Percentiles rank a stretch among this genome's conserved stretches.
Evolutionary conservation across 805 yeast genomes (phyloP).

Genomic region (Naumovozyma dairenensis): DNA sequence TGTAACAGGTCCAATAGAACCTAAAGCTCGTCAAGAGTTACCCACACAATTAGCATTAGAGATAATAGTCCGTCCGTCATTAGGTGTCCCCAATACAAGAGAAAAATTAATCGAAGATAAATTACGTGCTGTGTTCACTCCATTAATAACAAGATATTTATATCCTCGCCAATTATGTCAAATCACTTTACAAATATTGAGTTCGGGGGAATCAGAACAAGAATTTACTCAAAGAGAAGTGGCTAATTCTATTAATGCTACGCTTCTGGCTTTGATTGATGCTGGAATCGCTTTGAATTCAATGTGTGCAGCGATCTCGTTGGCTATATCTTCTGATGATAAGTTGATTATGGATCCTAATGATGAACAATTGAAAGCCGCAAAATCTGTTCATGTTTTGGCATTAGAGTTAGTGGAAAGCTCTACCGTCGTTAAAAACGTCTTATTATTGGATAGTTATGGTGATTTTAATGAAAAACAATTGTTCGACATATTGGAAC

Average conservation of each 20-base stretch:
- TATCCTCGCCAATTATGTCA: conserved; percentile 77
- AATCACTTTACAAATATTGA: conserved; percentile 54
- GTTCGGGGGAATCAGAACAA: conserved; percentile 29
- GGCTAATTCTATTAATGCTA: conserved; percentile 62
- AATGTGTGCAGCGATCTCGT: conserved; percentile 50
- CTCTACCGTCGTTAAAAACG: conserved; percentile 37
- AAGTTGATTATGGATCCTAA: conserved; percentile 38
- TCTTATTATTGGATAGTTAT: conserved; percentile 61
- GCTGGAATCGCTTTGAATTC: conserved; percentile 62
- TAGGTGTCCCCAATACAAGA: conserved; percentile 63
- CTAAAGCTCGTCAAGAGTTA: conserved; percentile 69
- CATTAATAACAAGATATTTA: conserved; percentile 47
- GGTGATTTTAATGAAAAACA: conserved; percentile 58
- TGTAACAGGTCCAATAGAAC: conserved; percentile 87
- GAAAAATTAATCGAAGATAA: conserved; percentile 72
- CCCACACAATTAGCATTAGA: conserved; percentile 75
- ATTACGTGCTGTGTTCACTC: conserved; percentile 48
- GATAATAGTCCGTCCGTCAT: conserved; percentile 65
- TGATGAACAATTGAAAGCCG: conserved; percentile 31
- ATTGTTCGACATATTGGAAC: conserved; percentile 42
- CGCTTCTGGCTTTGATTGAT: conserved; percentile 66
- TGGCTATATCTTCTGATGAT: conserved; percentile 30
- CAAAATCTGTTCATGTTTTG: conserved; percentile 55
- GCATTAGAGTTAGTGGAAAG: conserved; percentile 46
- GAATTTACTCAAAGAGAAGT: conserved; percentile 40